Evolutionary conservation across 768 basidiomycete species (phyloP), one percentile per base, ranked within the genome.

Genomic region (Leccinum subgranulosum): DNA sequence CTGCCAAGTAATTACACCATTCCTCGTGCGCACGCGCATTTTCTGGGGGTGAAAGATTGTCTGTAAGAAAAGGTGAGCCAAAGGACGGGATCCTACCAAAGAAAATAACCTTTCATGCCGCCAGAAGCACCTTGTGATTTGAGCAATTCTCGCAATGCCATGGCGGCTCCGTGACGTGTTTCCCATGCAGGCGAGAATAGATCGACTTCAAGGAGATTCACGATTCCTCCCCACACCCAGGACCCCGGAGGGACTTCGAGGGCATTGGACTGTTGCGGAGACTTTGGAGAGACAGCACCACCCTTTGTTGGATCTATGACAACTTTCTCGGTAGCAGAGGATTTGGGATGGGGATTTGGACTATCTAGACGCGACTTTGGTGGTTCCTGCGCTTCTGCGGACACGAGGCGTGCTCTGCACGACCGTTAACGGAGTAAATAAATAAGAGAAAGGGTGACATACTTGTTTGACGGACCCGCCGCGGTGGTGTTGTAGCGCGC

Each of bases 151-250:
- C 94, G 82, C 29, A 98, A 71, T 1, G 92, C 94, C 80, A 97
- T 84, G 0, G 94, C 90, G 15, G 94, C 89, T 34, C 97, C 97
- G 66, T 99, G 97, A 51, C 97, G 82, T 14, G 89, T 84, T 72
- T 98, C 94, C 97, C 97, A 98, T 3, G 85, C 81, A 4, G 87
- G 81, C 64, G 88, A 93, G 65, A 92, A 88, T 8, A 98, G 74
- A 64, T 91, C 88, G 6, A 93, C 86, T 66, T 89, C 87, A 8
- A 98, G 78, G 7, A 94, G 78, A 59, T 85, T 84, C 12, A 87
- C 83, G 11, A 93, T 81, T 17, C 88, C 90, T 63, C 90, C 88
- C 93, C 93, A 95, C 1, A 92, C 79, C 92, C 92, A 95, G 28
- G 76, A 74, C 0, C 91, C 92, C 27, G 81, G 79, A 53, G 80